Conservation (phyloP, 2,329 filamentous ascomycete genomes). For the Xylaria sp. region DNA sequence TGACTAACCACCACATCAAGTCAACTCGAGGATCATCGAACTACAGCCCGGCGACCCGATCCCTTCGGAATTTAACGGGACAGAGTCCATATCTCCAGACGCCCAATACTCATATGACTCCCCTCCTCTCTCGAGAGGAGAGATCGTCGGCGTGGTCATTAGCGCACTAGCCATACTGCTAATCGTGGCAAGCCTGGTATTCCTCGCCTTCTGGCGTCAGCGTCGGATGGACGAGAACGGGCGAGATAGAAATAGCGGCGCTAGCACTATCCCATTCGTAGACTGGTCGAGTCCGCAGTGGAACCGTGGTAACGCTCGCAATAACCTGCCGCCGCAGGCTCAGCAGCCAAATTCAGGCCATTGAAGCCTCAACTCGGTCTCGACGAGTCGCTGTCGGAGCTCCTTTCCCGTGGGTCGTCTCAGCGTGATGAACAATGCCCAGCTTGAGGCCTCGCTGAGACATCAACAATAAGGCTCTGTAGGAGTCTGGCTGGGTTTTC, state of each 20-base stretch:
- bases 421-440: background rate
- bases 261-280: background rate
- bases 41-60: conserved; percentile 6
- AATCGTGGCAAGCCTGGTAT: conserved; percentile 59
- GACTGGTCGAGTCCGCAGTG: background rate
- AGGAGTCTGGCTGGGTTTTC: background rate
- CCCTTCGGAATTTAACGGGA: conserved; percentile 4
- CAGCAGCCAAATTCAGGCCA: background rate
- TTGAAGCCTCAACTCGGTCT: background rate
- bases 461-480: background rate
- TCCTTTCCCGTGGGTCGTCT: background rate
- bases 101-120: background rate
- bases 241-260: background rate
- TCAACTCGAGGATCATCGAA: conserved; percentile 7
- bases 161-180: conserved; percentile 60
- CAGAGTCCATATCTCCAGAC: background rate
- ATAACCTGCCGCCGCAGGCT: background rate
- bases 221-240: background rate
- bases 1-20: background rate
- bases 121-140: conserved; percentile 55
- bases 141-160: conserved; percentile 70
- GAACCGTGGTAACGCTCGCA: background rate
- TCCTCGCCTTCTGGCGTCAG: conserved; percentile 55
- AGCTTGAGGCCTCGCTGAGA: background rate
- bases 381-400: background rate